Percentiles rank a stretch among this genome's conserved stretches.
Conservation (phyloP, 2,329 filamentous ascomycete species). For the Boeremia lycopersici region DNA sequence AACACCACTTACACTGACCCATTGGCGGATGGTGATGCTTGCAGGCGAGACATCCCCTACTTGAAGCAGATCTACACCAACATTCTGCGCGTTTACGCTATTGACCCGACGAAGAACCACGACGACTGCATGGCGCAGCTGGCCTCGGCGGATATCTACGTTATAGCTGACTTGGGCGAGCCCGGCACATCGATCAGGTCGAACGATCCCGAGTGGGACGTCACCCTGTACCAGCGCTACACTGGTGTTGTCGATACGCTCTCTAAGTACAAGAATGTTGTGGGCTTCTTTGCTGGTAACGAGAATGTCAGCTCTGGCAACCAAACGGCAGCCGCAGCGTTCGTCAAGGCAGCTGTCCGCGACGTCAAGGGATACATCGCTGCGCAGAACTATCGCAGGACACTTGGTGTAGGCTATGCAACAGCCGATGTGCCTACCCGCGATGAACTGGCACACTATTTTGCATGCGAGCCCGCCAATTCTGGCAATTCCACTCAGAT, state of each 20-base stretch:
- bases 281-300: constrained; percentile 98
- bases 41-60: constrained; percentile 84
- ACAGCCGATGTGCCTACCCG: constrained; percentile 92
- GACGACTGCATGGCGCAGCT: constrained; percentile 82
- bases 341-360: constrained; percentile 95
- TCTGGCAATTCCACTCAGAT: constrained; percentile 63
- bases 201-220: constrained; percentile 77
- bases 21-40: constrained; percentile 72
- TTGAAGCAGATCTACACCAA: constrained; percentile 83
- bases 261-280: constrained; percentile 82
- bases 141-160: constrained; percentile 85
- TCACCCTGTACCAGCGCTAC: constrained; percentile 79
- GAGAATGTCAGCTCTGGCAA: constrained; percentile 88
- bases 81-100: constrained; percentile 89
- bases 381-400: constrained; percentile 69
- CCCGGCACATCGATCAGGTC: constrained; percentile 77
- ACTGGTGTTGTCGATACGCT: constrained; percentile 81
- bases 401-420: constrained; percentile 90
- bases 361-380: constrained; percentile 94
- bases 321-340: constrained; percentile 89
- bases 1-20: constrained; percentile 76
- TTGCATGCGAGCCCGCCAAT: constrained; percentile 75
- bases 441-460: constrained; percentile 83
- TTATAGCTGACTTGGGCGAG: constrained; percentile 77
- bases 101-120: constrained; percentile 79